Evolutionary conservation across 2,329 filamentous ascomycete genomes (phyloP), one percentile per base, ranked within the genome.

Genomic region (Fonsecaea erecta): DNA sequence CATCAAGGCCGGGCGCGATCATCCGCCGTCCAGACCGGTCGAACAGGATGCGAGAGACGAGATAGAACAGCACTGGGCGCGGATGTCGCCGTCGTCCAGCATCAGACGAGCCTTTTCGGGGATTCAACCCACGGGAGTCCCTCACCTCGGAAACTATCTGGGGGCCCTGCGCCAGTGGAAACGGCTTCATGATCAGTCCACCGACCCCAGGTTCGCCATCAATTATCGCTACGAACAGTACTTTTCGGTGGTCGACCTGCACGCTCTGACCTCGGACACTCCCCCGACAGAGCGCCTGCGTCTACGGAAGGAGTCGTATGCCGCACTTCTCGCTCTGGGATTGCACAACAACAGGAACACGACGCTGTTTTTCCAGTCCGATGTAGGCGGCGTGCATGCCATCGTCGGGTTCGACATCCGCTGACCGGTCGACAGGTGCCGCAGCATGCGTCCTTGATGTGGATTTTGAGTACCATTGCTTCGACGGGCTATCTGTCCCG

Each of bases 91-190:
- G 12, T 18, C 55, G 1, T 58, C 83, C 90, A 65, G 86, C 40
- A 64, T 52, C 37, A 48, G 61, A 52, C 52, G 62, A 54, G 61
- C 98, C 73, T 97, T 99, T 82, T 98, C 95, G 2, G 95, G 93
- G 60, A 99, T 99, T 72, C 95, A 99, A 77, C 95, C 95, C 18
- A 99, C 95, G 0, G 95, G 94, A 37, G 85, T 96, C 26, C 95
- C 95, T 14, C 95, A 99, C 77, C 81, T 99, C 32, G 95, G 95
- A 62, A 99, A 99, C 79, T 99, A 97, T 77, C 85, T 96, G 11
- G 95, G 95, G 28, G 95, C 95, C 16, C 81, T 99, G 62, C 86
- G 87, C 57, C 88, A 92, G 82, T 99, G 95, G 95, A 90, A 90
- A 53, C 83, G 84, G 66, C 82, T 97, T 7, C 94, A 99, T 70